Conservation (phyloP, 2,329 filamentous ascomycete genomes). For the Daldinia sp. region DNA sequence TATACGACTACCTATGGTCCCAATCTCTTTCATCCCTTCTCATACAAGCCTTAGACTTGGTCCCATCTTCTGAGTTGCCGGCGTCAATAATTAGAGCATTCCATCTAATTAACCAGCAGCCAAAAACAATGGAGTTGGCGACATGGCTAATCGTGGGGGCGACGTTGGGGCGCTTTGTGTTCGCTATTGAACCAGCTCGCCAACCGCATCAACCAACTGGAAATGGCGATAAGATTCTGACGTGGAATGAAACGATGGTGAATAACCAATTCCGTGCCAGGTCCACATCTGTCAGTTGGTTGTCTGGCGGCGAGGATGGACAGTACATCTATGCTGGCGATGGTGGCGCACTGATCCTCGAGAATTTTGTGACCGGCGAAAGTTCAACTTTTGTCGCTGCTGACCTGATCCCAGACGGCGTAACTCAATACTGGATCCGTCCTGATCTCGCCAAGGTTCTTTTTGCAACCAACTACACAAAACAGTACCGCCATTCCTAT, state of each 20-base stretch:
- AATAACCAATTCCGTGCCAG: conserved; percentile 59
- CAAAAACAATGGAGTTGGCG: conserved; percentile 40
- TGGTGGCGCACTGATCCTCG: conserved; percentile 68
- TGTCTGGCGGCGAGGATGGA: conserved; percentile 69
- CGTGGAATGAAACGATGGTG: conserved; percentile 70
- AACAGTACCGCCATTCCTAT: conserved; percentile 76
- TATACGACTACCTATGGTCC: conserved; percentile 10
- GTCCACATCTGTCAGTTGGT: conserved; percentile 67
- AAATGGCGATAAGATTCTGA: conserved; percentile 67
- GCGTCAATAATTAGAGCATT: neutral
- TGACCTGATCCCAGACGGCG: conserved; percentile 66
- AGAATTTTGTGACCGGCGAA: conserved; percentile 70
- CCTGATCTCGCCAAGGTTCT: conserved; percentile 69
- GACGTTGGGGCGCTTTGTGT: conserved; percentile 39
- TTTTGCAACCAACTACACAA: conserved; percentile 74
- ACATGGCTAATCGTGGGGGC: conserved; percentile 37
- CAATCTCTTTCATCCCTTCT: conserved; percentile 1
- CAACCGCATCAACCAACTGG: conserved; percentile 67
- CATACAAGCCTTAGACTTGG: neutral
- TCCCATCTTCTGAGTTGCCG: neutral
- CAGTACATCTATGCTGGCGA: conserved; percentile 67
- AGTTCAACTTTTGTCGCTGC: conserved; percentile 69
- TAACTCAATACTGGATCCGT: conserved; percentile 71
- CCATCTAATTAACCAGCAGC: conserved; percentile 5
- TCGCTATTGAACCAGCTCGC: conserved; percentile 63